Evolutionary conservation across 345 rosid genomes (phyloP).

Genomic region (Xanthoceras sorbifolium): DNA sequence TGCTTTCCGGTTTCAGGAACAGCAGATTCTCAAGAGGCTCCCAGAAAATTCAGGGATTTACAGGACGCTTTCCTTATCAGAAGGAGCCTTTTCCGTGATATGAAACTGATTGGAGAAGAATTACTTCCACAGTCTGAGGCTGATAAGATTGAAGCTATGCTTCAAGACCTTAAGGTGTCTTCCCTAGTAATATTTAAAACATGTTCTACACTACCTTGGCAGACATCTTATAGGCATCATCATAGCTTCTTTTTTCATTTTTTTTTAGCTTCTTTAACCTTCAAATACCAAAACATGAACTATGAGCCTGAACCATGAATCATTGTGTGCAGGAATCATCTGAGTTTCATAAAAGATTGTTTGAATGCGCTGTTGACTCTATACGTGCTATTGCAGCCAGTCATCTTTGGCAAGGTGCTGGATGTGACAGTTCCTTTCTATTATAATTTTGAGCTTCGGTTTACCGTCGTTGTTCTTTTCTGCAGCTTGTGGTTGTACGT

Average conservation of each 20-base stretch:
- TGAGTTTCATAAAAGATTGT: constrained; percentile 91
- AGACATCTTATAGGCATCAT: constrained; percentile 2
- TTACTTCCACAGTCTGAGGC: constrained; percentile 92
- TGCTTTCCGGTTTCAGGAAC: constrained; percentile 69
- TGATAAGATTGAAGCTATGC: constrained; percentile 92
- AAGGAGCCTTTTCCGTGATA: constrained; percentile 52
- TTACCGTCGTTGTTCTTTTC: constrained; percentile 28
- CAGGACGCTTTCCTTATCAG: constrained; percentile 49
- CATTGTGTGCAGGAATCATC: constrained; percentile 67
- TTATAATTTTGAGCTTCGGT: constrained; percentile 14
- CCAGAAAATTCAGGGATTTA: constrained; percentile 60
- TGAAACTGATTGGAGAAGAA: constrained; percentile 65
- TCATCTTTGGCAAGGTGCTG: constrained; percentile 99
- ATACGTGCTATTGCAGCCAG: constrained; percentile 93
- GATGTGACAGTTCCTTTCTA: constrained; percentile 18
- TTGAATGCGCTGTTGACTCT: constrained; percentile 82
- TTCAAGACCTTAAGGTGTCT: constrained; percentile 78
- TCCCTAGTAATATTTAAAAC: background rate
- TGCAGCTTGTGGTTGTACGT: constrained; percentile 93
- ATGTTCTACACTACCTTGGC: background rate
- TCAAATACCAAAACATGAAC: constrained; percentile 13
- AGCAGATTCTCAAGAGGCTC: constrained; percentile 51
- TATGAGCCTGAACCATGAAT: constrained; percentile 1
- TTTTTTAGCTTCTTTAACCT: constrained; percentile 12
- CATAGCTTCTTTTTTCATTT: background rate